These are phyloP conservation scores for Cladorrhinum samala DNA, from an alignment of 495 filamentous ascomycete genomes.

Conservation along the genomic window DNA sequence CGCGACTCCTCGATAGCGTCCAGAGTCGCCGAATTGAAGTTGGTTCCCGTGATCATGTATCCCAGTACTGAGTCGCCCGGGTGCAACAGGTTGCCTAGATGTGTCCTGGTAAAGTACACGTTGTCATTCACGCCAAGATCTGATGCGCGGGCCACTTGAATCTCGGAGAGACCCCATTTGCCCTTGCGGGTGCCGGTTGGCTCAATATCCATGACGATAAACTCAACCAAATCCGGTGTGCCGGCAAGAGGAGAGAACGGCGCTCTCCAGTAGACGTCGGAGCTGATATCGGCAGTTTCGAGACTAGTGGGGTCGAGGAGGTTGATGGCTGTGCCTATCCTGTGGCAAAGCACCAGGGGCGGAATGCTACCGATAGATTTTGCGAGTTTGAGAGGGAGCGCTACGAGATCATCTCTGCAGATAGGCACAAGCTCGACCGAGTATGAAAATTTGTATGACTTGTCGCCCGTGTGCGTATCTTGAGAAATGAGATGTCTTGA, in stretches of 20 bases:
- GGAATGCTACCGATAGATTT: conserved; percentile 78
- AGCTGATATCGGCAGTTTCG: conserved; percentile 77
- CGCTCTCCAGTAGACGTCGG: conserved; percentile 75
- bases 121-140: conserved; percentile 85
- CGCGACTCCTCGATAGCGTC: conserved; percentile 70
- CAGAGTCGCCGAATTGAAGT: conserved; percentile 82
- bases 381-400: conserved; percentile 83
- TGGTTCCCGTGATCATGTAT: conserved; percentile 78
- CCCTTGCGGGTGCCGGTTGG: conserved; percentile 67
- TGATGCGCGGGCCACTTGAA: conserved; percentile 75
- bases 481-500: conserved; percentile 87
- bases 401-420: conserved; percentile 94
- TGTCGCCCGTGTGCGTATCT: conserved; percentile 84
- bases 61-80: conserved; percentile 89
- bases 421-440: conserved; percentile 83
- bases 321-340: conserved; percentile 85
- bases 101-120: conserved; percentile 81
- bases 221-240: conserved; percentile 79
- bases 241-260: conserved; percentile 83
- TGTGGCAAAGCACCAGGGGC: conserved; percentile 61
- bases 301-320: conserved; percentile 87
- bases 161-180: conserved; percentile 77
- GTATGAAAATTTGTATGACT: conserved; percentile 88
- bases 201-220: conserved; percentile 93
- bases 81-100: conserved; percentile 81